Evolutionary conservation across 257 asterid genomes (phyloP), one percentile per base, ranked within the genome.

Genomic region (Jacaranda mimosifolia): DNA sequence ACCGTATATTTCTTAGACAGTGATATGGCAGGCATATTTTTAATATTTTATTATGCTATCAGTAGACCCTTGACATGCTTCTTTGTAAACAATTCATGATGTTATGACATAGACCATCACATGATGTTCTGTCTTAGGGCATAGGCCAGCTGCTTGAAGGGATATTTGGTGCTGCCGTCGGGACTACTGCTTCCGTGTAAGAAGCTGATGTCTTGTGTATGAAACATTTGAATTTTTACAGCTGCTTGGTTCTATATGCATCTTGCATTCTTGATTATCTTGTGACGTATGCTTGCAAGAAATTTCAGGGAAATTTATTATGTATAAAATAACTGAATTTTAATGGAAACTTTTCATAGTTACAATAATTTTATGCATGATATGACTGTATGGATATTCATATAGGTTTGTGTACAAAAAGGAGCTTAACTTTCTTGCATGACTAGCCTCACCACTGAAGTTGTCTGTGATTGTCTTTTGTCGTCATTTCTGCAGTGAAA

Each of bases 121-220:
- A 60, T 49, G 68, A 7, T 21, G 45, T 59, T 60, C 36, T 66
- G 6, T 83, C 58, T 80, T 92, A 96, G 99, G 99, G 99, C 62
- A 68, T 96, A 21, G 97, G 97, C 19, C 98, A 96, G 83, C 91
- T 96, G 80, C 87, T 96, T 56, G 95, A 89, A 69, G 99, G 99
- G 82, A 81, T 96, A 68, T 96, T 96, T 77, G 98, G 99, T 79
- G 75, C 97, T 75, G 77, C 77, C 11, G 97, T 87, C 38, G 99
- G 99, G 26, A 86, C 95, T 70, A 59, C 96, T 72, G 91, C 93
- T 66, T 79, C 99, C 19, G 93, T 96, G 99, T 96, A 92, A 85
- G 97, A 69, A 60, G 57, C 66, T 77, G 12, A 18, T 73, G 42
- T 40, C 32, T 36, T 72, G 21, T 56, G 40, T 36, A 4, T 57